Evolutionary conservation across 2,329 filamentous ascomycete species (phyloP), one percentile per base, ranked within the genome.

Genomic region (Lasiodiplodia gonubiensis): DNA sequence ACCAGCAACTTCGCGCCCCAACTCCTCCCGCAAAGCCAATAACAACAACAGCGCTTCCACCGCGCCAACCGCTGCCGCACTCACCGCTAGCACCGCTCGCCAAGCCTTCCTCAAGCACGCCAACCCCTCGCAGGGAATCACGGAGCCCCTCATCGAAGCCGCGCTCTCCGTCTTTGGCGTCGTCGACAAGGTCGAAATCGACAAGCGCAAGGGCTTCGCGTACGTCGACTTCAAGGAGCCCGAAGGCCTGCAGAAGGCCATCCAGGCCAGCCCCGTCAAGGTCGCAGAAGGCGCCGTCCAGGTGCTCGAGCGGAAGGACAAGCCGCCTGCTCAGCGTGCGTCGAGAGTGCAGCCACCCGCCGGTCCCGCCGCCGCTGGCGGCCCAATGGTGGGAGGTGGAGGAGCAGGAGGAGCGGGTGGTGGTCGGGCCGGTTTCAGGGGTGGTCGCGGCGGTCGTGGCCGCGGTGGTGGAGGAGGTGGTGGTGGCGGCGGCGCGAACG

Each of bases 191-290:
- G 92, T 97, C 21, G 94, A 97, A 73, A 94, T 98, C 65, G 94
- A 98, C 76, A 94, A 93, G 78, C 91, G 94, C 74, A 97, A 97
- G 78, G 93, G 93, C 0, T 97, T 97, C 74, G 94, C 93, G 2
- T 97, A 97, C 76, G 90, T 97, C 48, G 92, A 97, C 70, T 98
- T 97, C 80, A 86, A 87, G 11, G 89, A 93, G 25, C 85, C 90
- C 0, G 88, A 89, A 10, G 85, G 86, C 11, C 83, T 98, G 30
- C 87, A 87, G 72, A 93, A 92, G 74, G 94, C 94, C 5, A 89
- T 97, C 74, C 86, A 88, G 18, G 92, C 91, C 14, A 96, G 93
- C 74, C 92, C 92, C 0, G 86, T 97, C 35, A 83, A 90, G 23
- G 90, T 98, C 12, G 94, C 91, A 0, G 91, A 96, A 76, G 93